Evolutionary conservation across 352 stramenopile species (phyloP), one percentile per base, ranked within the genome.

Genomic region (Globisporangium middletonii): DNA sequence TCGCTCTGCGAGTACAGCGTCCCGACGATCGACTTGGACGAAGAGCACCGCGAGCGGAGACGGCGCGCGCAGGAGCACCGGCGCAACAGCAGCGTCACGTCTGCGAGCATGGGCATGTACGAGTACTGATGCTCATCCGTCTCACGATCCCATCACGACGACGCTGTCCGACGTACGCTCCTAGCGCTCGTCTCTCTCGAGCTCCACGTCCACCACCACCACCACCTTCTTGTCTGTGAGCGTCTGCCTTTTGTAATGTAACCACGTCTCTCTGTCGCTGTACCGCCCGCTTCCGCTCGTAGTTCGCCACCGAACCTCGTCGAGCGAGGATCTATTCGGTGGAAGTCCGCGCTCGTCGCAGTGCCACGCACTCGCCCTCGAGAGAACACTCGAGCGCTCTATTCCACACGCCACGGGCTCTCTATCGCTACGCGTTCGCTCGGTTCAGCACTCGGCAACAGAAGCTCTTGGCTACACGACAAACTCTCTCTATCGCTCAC

Each of bases 1-100:
- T 94, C 83, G 52, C 78, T 94, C 5, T 72, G 63, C 60, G 75
- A 86, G 48, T 86, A 86, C 68, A 86, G 81, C 59, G 80, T 94
- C 23, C 84, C 84, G 6, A 72, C 69, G 9, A 59, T 93, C 6
- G 77, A 86, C 63, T 67, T 71, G 0, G 68, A 88, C 50, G 76
- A 87, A 42, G 83, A 93, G 53, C 79, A 83, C 28, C 69, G 77
- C 13, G 83, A 93, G 63, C 77, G 83, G 42, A 83, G 87, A 59
- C 81, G 83, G 61, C 73, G 74, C 58, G 81, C 81, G 54, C 78
- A 83, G 41, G 68, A 88, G 60, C 75, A 85, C 37, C 81, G 81
- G 23, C 78, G 81, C 57, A 91, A 91, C 69, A 91, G 81, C 70
- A 91, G 75, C 51, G 65, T 72, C 47, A 81, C 73, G 59, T 80